Conservation (phyloP, 1,284 basidiomycete genomes). For the Bondarzewia mesenterica region DNA sequence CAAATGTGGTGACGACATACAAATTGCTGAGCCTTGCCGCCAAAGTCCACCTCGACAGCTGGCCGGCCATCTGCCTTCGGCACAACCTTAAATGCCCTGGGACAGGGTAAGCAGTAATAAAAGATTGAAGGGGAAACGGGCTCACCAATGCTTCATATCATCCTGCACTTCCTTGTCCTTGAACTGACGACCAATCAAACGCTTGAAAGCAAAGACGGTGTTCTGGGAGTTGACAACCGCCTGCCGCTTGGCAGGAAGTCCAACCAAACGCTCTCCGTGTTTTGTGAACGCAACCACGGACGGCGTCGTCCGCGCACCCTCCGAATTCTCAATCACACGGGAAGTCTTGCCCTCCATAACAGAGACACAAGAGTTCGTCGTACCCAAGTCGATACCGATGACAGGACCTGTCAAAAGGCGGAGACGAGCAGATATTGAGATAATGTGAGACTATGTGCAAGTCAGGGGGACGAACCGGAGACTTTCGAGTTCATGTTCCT, state of each 20-base stretch:
- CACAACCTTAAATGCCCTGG: constrained; percentile 79
- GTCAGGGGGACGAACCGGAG: constrained; percentile 41
- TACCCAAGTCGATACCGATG: constrained; percentile 80
- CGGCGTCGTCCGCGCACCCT: constrained; percentile 96
- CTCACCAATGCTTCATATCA: constrained; percentile 77
- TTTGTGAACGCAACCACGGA: constrained; percentile 99
- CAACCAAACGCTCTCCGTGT: constrained; percentile 87
- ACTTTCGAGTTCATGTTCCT: constrained; percentile 82
- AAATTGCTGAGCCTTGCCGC: constrained; percentile 56
- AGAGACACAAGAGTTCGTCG: constrained; percentile 90
- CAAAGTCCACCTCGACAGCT: constrained; percentile 75
- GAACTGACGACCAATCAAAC: constrained; percentile 93
- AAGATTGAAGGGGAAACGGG: constrained; percentile 7
- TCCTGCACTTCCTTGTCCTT: constrained; percentile 90
- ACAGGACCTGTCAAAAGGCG: constrained; percentile 75
- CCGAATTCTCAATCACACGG: constrained; percentile 94
- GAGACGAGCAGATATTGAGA: background rate
- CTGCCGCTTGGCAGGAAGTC: constrained; percentile 95
- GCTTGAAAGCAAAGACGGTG: constrained; percentile 95
- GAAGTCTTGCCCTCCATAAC: constrained; percentile 95
- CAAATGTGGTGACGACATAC: too few species aligned
- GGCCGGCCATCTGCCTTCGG: constrained; percentile 63
- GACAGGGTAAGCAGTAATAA: constrained; percentile 4
- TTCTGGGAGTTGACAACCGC: constrained; percentile 95
- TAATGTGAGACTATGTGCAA: background rate